A percentile compares a stretch with the other conserved stretches of the same genome.
Evolutionary conservation across 2,329 filamentous ascomycete species (phyloP).

Genomic region (Penicillium sp.): DNA sequence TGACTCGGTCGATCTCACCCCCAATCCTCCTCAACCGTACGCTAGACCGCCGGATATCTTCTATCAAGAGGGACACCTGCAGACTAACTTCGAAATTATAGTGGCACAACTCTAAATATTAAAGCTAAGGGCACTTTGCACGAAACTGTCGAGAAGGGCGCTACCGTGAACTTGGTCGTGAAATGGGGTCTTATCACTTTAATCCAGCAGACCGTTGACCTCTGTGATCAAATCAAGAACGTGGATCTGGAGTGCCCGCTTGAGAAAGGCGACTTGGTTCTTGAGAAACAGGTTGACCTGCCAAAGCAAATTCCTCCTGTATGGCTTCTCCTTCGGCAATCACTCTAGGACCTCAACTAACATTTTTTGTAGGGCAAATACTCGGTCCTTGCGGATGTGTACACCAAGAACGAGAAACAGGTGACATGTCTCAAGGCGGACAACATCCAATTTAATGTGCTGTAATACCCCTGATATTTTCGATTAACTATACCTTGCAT

Average conservation of each 20-base stretch:
- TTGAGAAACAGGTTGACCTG: slow-evolving; percentile 78
- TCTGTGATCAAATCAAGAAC: slow-evolving; percentile 84
- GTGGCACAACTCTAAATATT: slow-evolving; percentile 72
- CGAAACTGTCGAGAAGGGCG: slow-evolving; percentile 67
- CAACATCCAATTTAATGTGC: slow-evolving; percentile 30
- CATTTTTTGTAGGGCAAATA: slow-evolving; percentile 66
- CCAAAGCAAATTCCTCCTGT: slow-evolving; percentile 85
- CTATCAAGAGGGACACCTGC: not conserved
- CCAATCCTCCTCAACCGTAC: slow-evolving; percentile 84
- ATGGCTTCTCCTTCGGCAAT: slow-evolving; percentile 40
- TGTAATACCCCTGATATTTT: slow-evolving; percentile 3
- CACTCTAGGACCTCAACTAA: slow-evolving; percentile 3
- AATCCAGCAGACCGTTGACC: slow-evolving; percentile 70
- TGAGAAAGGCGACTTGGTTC: slow-evolving; percentile 64
- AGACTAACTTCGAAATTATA: slow-evolving; percentile 35
- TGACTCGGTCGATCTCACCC: slow-evolving; percentile 69
- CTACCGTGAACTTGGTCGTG: slow-evolving; percentile 75
- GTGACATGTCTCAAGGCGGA: slow-evolving; percentile 80
- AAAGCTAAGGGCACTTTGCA: slow-evolving; percentile 69
- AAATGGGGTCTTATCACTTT: slow-evolving; percentile 93
- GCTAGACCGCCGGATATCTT: slow-evolving; percentile 41
- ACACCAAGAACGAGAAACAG: slow-evolving; percentile 62
- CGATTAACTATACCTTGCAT: not conserved
- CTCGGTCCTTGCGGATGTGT: slow-evolving; percentile 80
- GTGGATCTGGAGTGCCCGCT: slow-evolving; percentile 87